Evolutionary conservation across 1,284 basidiomycete species (phyloP), one percentile per base, ranked within the genome.

Genomic region (Pyrrhoderma noxium): DNA sequence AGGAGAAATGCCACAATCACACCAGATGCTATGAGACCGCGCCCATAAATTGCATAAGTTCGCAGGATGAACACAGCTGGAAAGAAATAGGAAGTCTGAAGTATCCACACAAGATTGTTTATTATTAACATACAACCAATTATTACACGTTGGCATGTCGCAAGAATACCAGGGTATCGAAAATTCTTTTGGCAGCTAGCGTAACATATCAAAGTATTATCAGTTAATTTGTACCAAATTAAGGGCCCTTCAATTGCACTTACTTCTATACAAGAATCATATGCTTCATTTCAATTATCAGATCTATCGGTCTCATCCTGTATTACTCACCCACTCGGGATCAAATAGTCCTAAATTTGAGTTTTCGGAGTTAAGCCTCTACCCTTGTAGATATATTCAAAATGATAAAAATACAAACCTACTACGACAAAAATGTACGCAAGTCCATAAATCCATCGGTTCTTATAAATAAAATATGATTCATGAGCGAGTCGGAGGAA

Each of bases 21-120:
- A 23, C 31, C 43, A n/a, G 43, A 42, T 2, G 31, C 43, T 16
- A 27, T 38, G 25, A 51, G 31, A 37, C 27, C 34, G n/a, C 49
- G 34, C 19, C 40, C 40, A 23, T 51, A 51, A 23, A 51, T 51
- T 21, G 43, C 45, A 37, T 51, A 51, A 13, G 37, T 51, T 16
- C 49, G 49, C 14, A 51, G 49, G 7, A 46, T 16, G 22, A 51
- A 51, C 2, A 51, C 36, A 18, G 43, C 49, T 51, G 19, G 9
- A 18, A 37, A 21, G 45, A n/a, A 31, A 11, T 31, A 11, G 27
- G 11, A 11, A 5, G 27, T 5, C 11, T 11, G 11, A n/a, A 22
- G 38, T 38, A 7, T n/a, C n/a, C 11, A 16, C 9, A 13, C 16
- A 43, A n/a, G 13, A 11, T 14, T 4, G 31, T 5, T 36, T 21